Evolutionary conservation across 495 filamentous ascomycete genomes (phyloP).

Genomic region (Trichoderma virens): DNA sequence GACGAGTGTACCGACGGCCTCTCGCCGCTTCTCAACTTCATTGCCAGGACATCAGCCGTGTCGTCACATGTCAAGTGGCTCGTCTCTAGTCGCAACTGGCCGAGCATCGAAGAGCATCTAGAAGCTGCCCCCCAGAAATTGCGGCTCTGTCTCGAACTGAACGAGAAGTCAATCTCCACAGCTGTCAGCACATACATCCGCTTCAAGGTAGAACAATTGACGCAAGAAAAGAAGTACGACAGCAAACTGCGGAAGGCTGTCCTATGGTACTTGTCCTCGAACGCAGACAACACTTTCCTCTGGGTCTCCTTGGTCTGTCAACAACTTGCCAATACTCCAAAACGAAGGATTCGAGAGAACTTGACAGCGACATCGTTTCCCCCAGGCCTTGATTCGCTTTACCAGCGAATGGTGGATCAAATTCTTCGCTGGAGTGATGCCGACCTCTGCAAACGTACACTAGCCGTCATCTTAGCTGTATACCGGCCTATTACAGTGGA

Average conservation of each 20-base stretch:
- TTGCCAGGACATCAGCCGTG: background rate
- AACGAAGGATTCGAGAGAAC: background rate
- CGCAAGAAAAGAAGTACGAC: background rate
- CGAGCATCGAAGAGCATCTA: background rate
- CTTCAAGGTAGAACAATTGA: background rate
- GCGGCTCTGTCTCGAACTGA: background rate
- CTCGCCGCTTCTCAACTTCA: background rate
- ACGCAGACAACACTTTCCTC: conserved; percentile 23
- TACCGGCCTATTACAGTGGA: conserved; percentile 16
- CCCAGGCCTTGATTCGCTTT: conserved; percentile 14
- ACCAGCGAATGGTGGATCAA: conserved; percentile 17
- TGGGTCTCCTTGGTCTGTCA: conserved; percentile 26
- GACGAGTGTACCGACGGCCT: background rate
- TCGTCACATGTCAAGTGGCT: background rate
- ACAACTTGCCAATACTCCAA: background rate
- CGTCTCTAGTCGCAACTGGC: background rate
- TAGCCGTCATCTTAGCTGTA: conserved; percentile 11
- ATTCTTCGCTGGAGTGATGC: background rate
- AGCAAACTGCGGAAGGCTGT: background rate
- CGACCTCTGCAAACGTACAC: conserved; percentile 15
- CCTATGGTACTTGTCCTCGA: conserved; percentile 14
- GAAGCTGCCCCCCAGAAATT: background rate
- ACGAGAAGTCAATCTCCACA: background rate
- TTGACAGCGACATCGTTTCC: conserved; percentile 10
- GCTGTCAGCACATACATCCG: background rate